Conservation (phyloP, 2,329 filamentous ascomycete genomes). For the Epichloe festucae region DNA sequence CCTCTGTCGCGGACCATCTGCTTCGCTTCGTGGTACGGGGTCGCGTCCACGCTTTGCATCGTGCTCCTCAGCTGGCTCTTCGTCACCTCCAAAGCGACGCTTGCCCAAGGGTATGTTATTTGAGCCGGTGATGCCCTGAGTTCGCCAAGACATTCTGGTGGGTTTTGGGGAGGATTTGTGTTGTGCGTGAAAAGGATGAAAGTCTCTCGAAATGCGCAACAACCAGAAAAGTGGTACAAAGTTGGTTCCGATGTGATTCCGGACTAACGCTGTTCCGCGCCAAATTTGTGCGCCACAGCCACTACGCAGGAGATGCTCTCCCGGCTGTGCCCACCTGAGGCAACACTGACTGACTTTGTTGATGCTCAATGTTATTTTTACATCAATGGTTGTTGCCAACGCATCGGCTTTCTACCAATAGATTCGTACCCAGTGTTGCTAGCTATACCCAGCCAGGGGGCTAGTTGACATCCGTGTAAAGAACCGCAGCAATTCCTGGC, state of each 20-base stretch:
- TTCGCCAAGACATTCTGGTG: conserved; percentile 51
- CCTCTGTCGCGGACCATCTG: conserved; percentile 72
- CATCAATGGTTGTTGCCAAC: too few species aligned
- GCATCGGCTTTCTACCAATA: too few species aligned
- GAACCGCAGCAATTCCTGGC: too few species aligned
- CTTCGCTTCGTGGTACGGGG: conserved; percentile 58
- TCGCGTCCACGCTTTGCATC: conserved; percentile 82
- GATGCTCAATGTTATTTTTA: too few species aligned
- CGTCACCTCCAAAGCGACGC: conserved; percentile 63
- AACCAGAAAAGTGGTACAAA: neutral
- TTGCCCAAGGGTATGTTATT: conserved; percentile 95
- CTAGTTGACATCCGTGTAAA: too few species aligned
- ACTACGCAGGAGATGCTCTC: too few species aligned
- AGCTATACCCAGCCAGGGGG: too few species aligned
- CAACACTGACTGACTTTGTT: too few species aligned
- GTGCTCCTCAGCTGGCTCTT: conserved; percentile 31
- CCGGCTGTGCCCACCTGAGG: too few species aligned
- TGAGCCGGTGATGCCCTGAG: conserved; percentile 83
- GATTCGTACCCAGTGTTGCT: too few species aligned
- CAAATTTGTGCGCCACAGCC: neutral
- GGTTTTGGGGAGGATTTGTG: neutral
- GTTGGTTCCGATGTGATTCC: neutral
- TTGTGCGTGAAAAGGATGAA: neutral
- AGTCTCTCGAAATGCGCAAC: neutral
- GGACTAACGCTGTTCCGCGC: conserved; percentile 1